These are phyloP conservation scores for Lactarius akahatsu DNA, from an alignment of 768 basidiomycete genomes.

Conservation along the genomic window DNA sequence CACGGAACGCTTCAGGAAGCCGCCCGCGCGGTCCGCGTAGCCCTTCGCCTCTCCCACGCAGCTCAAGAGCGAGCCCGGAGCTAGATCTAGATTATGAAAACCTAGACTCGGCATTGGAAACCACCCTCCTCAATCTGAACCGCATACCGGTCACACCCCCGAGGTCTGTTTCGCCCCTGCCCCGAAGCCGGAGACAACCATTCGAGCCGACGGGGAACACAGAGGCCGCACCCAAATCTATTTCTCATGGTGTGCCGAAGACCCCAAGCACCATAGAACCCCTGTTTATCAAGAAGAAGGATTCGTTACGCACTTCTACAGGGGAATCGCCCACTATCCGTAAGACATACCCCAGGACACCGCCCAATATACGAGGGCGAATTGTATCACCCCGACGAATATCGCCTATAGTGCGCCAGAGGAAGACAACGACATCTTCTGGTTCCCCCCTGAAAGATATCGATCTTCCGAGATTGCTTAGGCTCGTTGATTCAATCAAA, in stretches of 20 bases:
- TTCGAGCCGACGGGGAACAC: constrained; percentile 54
- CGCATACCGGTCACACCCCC: constrained; percentile 33
- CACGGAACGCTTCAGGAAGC: constrained; percentile 52
- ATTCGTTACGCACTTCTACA: constrained; percentile 53
- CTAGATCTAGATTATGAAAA: constrained; percentile 44
- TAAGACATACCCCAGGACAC: constrained; percentile 39
- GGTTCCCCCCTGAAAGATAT: constrained; percentile 36
- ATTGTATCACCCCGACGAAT: constrained; percentile 30
- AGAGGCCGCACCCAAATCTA: constrained; percentile 53
- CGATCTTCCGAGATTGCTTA: constrained; percentile 47
- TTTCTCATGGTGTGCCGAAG: constrained; percentile 34
- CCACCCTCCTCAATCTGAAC: constrained; percentile 35
- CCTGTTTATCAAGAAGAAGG: constrained; percentile 83
- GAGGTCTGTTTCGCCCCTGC: constrained; percentile 50
- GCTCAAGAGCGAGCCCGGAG: constrained; percentile 40
- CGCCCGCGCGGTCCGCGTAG: constrained; percentile 73
- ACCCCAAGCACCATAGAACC: constrained; percentile 60
- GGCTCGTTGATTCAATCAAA: constrained; percentile 52
- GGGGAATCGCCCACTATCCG: constrained; percentile 39
- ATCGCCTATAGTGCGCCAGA: constrained; percentile 28
- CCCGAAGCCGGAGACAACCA: constrained; percentile 70
- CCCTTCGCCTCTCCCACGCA: constrained; percentile 64
- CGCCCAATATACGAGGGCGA: constrained; percentile 40
- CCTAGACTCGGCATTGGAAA: constrained; percentile 47
- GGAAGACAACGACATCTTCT: constrained; percentile 10